Percentiles rank a stretch among this genome's conserved stretches.
Conservation (phyloP, 2,329 filamentous ascomycete genomes). For the Trichoderma breve region DNA sequence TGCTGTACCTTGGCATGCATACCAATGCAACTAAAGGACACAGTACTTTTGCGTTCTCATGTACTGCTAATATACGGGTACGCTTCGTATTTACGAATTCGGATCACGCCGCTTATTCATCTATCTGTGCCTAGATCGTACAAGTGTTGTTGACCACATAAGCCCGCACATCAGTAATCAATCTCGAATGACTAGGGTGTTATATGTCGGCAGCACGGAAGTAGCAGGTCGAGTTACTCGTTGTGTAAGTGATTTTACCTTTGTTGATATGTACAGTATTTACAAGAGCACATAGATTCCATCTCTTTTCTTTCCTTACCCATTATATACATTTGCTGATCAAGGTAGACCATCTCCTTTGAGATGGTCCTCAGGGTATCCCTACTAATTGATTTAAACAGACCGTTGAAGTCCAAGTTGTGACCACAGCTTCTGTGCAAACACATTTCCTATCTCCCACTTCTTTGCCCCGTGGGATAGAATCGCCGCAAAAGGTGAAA, state of each 20-base stretch:
- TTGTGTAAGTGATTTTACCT: not conserved
- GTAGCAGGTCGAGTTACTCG: not conserved
- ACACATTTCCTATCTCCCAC: conserved; percentile 16
- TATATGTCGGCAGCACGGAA: not conserved
- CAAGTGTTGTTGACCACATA: no score
- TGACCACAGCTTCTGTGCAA: conserved; percentile 19
- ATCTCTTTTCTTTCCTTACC: not conserved
- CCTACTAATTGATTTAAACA: not conserved
- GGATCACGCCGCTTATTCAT: no score
- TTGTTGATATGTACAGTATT: not conserved
- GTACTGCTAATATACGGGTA: not conserved
- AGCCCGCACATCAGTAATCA: not conserved
- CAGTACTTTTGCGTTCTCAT: not conserved
- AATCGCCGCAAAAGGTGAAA: conserved; percentile 18
- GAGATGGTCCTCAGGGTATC: not conserved
- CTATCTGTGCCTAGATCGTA: no score
- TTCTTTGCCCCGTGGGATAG: conserved; percentile 5
- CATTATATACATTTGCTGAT: not conserved
- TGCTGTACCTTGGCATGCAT: not conserved
- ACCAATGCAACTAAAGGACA: not conserved
- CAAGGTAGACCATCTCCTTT: not conserved
- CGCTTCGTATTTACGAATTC: not conserved
- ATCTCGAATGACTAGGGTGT: not conserved
- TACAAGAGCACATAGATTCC: not conserved
- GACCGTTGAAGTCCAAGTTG: conserved; percentile 6